Percentiles rank a stretch among this genome's conserved stretches.
Evolutionary conservation across 2,329 filamentous ascomycete genomes (phyloP).

Genomic region (Ambrosiella xylebori): DNA sequence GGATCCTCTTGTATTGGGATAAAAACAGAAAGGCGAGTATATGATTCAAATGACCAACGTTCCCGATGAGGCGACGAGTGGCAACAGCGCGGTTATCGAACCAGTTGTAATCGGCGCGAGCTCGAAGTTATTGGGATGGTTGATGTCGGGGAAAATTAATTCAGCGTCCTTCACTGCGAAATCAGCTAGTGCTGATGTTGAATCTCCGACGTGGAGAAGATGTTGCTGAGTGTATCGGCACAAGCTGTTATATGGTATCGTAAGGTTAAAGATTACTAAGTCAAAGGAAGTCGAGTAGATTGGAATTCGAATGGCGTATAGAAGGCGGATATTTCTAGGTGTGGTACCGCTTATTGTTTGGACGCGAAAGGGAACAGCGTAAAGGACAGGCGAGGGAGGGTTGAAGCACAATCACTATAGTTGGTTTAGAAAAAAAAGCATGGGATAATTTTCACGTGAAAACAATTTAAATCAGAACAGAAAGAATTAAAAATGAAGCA

Average conservation of each 20-base stretch:
- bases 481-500: constrained; percentile 1
- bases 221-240: neutral
- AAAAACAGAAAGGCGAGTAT: neutral
- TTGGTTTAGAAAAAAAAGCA: neutral
- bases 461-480: neutral
- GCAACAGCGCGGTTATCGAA: neutral
- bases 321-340: too few species aligned
- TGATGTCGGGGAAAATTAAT: neutral
- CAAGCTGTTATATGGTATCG: neutral
- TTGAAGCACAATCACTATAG: neutral
- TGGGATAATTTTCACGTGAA: neutral
- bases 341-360: too few species aligned
- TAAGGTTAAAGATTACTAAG: too few species aligned
- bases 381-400: neutral
- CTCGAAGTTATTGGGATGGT: neutral
- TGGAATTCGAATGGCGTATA: too few species aligned
- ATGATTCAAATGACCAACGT: neutral
- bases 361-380: neutral
- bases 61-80: neutral
- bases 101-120: neutral
- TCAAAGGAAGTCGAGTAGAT: too few species aligned
- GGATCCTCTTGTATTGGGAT: neutral
- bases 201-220: neutral
- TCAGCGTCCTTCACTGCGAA: neutral
- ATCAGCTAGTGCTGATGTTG: neutral